These are phyloP conservation scores for Xenosphaeropsis pyriputrescens DNA, from an alignment of 2,329 filamentous ascomycete species.

Conservation along the genomic window DNA sequence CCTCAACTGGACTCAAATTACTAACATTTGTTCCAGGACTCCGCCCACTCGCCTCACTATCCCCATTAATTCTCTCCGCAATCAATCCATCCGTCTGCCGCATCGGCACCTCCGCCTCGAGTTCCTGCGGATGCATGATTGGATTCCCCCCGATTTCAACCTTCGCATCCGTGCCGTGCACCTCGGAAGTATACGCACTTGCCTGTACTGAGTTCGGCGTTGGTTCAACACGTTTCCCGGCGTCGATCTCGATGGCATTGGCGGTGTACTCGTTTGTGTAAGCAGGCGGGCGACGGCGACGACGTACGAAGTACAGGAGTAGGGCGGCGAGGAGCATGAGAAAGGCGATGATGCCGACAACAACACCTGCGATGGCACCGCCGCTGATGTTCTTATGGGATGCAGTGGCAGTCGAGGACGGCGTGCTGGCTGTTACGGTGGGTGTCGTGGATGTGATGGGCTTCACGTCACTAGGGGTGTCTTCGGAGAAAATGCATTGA, in stretches of 20 bases:
- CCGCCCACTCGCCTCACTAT: background rate
- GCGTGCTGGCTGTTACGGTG: constrained; percentile 9
- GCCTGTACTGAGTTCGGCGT: constrained; percentile 5
- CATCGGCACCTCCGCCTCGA: constrained; percentile 7
- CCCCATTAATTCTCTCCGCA: background rate
- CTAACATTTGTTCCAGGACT: background rate
- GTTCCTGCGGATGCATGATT: constrained; percentile 13
- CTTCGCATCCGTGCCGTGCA: constrained; percentile 6
- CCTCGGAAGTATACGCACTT: constrained; percentile 4
- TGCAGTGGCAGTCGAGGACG: constrained; percentile 7
- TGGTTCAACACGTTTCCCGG: constrained; percentile 2
- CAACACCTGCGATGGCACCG: constrained; percentile 13
- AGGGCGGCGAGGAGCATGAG: constrained; percentile 5
- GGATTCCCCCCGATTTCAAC: constrained; percentile 11
- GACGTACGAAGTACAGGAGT: constrained; percentile 6
- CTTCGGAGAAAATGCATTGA: constrained; percentile 12
- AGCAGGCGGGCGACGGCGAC: constrained; percentile 1
- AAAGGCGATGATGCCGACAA: constrained; percentile 6
- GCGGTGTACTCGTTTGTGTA: background rate
- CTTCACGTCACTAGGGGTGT: constrained; percentile 2
- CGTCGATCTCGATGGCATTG: constrained; percentile 6
- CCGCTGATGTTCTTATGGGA: constrained; percentile 3
- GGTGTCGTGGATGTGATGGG: constrained; percentile 13
- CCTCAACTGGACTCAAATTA: background rate
- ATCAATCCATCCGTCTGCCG: background rate